Evolutionary conservation across 257 asterid species (phyloP).

Genomic region (Coffea canephora): DNA sequence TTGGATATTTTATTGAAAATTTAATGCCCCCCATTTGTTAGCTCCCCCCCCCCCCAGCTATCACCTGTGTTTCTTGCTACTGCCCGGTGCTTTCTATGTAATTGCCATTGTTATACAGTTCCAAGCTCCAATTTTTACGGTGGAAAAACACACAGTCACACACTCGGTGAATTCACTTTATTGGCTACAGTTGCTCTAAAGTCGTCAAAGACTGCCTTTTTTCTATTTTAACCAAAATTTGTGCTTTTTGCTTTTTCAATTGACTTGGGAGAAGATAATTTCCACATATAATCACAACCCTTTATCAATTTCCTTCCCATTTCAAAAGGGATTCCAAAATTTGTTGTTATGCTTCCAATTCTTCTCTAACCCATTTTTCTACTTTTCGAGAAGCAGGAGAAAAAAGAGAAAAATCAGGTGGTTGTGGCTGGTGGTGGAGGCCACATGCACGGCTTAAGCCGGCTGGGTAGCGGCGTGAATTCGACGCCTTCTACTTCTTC

Average conservation of each 20-base stretch:
- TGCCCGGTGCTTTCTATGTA: background rate
- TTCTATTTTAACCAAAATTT: background rate
- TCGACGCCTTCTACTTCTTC: slow-evolving; percentile 45
- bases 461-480: slow-evolving; percentile 76
- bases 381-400: background rate
- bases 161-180: background rate
- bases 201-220: background rate
- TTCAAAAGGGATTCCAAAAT: slow-evolving; percentile 3
- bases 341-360: background rate
- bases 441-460: slow-evolving; percentile 94
- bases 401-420: background rate
- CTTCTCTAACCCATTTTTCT: background rate
- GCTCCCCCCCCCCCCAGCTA: background rate
- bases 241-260: background rate
- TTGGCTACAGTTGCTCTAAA: background rate
- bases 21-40: background rate
- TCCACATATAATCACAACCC: background rate
- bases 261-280: background rate
- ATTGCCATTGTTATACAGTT: background rate
- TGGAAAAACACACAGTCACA: background rate
- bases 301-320: background rate
- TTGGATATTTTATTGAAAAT: no score
- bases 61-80: background rate
- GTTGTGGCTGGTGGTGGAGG: background rate
- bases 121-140: background rate